These are phyloP conservation scores for Ehretia macrophylla DNA, from an alignment of 257 asterid species.

Conservation along the genomic window DNA sequence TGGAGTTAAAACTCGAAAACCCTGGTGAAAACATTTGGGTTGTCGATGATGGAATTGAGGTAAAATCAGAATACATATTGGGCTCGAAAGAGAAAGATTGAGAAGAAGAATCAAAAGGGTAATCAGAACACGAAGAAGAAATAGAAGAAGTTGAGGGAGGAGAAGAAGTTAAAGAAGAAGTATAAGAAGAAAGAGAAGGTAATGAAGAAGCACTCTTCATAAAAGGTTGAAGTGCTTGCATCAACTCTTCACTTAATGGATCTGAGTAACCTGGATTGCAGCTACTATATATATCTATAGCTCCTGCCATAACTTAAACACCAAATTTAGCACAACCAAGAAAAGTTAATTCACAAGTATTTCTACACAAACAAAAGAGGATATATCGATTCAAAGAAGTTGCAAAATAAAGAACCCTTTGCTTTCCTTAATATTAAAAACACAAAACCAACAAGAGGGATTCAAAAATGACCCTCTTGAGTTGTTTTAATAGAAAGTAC, in stretches of 20 bases:
- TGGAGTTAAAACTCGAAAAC: slow-evolving; percentile 35
- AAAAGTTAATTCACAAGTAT: neutral
- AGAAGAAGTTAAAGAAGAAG: slow-evolving; percentile 11
- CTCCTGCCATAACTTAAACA: slow-evolving; percentile 49
- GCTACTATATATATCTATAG: slow-evolving; percentile 43
- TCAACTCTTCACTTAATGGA: slow-evolving; percentile 74
- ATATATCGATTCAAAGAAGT: slow-evolving; percentile 34
- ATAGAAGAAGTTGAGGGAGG: slow-evolving; percentile 15
- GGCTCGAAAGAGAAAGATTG: slow-evolving; percentile 26
- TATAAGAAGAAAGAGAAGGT: slow-evolving; percentile 10
- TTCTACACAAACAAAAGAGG: slow-evolving; percentile 20
- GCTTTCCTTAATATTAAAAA: slow-evolving; percentile 12
- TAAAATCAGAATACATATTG: slow-evolving; percentile 29
- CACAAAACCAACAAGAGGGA: slow-evolving; percentile 34
- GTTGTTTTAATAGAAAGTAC: slow-evolving; percentile 23
- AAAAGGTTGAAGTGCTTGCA: slow-evolving; percentile 89
- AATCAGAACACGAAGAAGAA: slow-evolving; percentile 2
- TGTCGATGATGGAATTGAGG: slow-evolving; percentile 45
- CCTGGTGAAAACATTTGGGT: slow-evolving; percentile 55
- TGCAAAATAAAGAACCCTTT: slow-evolving; percentile 30
- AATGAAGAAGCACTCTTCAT: slow-evolving; percentile 50
- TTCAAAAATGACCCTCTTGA: slow-evolving; percentile 52
- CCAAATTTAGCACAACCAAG: slow-evolving; percentile 6
- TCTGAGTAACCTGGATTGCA: slow-evolving; percentile 45
- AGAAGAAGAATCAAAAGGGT: slow-evolving; percentile 16